Evolutionary conservation across 176 grass and related monocot genomes (phyloP).

Genomic region (Echinochloa phyllopogon): DNA sequence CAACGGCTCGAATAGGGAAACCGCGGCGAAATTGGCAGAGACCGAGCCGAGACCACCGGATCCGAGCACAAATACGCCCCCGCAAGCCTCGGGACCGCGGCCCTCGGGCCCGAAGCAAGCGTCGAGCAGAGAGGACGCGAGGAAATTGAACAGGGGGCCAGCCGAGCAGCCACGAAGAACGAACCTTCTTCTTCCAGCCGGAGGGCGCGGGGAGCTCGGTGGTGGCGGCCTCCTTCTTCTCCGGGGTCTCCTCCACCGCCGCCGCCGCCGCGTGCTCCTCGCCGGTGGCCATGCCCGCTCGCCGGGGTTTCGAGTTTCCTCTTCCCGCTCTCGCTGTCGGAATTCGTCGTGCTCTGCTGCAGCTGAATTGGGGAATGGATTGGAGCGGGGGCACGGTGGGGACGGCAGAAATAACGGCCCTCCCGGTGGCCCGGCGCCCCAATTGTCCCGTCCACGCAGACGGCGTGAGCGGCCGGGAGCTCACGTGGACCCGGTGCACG

Average conservation of each 20-base stretch:
- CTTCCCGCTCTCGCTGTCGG: constrained; percentile 59
- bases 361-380: constrained; percentile 37
- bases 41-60: constrained; percentile 22
- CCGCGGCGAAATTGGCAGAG: not conserved
- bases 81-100: not conserved
- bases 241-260: constrained; percentile 35
- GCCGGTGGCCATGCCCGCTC: constrained; percentile 43
- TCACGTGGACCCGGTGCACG: not conserved
- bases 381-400: not conserved
- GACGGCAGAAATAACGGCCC: constrained; percentile 51
- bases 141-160: not conserved
- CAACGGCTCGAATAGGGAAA: no score
- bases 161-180: not conserved
- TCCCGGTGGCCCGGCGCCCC: not conserved
- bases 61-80: not conserved
- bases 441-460: constrained; percentile 23
- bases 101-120: not conserved
- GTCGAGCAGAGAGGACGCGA: not conserved
- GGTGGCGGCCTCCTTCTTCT: constrained; percentile 13
- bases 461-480: not conserved
- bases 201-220: constrained; percentile 53
- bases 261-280: constrained; percentile 36
- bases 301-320: constrained; percentile 52
- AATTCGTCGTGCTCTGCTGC: constrained; percentile 15
- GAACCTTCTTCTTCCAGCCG: constrained; percentile 76